Conservation (phyloP, 768 basidiomycete genomes). For the Exsudoporus frostii region DNA sequence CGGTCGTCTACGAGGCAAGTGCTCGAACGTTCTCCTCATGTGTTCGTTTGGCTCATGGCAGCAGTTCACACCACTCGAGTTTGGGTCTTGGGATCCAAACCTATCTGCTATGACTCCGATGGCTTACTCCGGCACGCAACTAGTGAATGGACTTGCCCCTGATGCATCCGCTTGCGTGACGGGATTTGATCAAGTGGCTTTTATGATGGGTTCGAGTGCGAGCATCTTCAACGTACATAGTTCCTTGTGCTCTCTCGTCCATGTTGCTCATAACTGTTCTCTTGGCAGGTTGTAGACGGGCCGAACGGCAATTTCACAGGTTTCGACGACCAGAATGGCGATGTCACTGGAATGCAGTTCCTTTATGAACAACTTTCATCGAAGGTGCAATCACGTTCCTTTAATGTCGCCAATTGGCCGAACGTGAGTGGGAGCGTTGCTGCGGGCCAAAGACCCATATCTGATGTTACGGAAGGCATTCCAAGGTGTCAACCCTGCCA, state of each 20-base stretch:
- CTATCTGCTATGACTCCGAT: conserved; percentile 69
- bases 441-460: not conserved
- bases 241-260: not conserved
- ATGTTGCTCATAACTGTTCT: not conserved
- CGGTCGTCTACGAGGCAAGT: conserved; percentile 58
- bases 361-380: conserved; percentile 47
- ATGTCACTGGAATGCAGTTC: conserved; percentile 37
- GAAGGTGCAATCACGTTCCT: conserved; percentile 45
- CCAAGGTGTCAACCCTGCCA: conserved; percentile 44
- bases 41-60: not conserved
- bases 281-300: conserved; percentile 49
- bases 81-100: conserved; percentile 71
- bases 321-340: conserved; percentile 10
- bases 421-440: conserved; percentile 34
- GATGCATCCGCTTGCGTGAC: conserved; percentile 61
- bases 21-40: conserved; percentile 9
- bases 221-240: conserved; percentile 58
- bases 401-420: conserved; percentile 70
- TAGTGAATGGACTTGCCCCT: conserved; percentile 53
- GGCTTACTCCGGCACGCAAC: conserved; percentile 59
- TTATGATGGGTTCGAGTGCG: conserved; percentile 73
- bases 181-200: conserved; percentile 72
- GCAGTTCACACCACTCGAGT: conserved; percentile 61
- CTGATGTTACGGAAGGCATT: conserved; percentile 38
- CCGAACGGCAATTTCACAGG: conserved; percentile 35